Evolutionary conservation across 805 yeast genomes (phyloP).

Genomic region (Pichia scutulata): DNA sequence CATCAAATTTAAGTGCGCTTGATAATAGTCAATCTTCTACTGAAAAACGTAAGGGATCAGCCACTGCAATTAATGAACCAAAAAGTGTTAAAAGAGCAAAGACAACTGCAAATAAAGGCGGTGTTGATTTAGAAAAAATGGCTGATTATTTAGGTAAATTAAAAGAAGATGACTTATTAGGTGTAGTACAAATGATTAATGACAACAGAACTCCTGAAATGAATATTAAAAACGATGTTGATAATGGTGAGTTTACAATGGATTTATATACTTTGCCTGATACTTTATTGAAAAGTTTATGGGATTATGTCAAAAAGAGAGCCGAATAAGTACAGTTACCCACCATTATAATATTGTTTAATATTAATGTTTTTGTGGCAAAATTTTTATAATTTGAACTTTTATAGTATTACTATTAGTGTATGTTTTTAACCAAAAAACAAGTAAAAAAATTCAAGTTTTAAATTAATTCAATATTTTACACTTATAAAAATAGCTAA

Average conservation of each 20-base stretch:
- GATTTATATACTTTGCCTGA: constrained; percentile 93
- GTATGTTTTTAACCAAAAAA: background rate
- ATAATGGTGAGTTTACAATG: constrained; percentile 95
- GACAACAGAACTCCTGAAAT: constrained; percentile 92
- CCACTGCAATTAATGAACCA: constrained; percentile 21
- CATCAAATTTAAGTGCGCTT: background rate
- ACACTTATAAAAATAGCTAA: too few species aligned
- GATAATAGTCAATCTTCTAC: constrained; percentile 1
- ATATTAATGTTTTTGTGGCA: background rate
- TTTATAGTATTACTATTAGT: background rate
- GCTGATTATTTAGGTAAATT: constrained; percentile 86
- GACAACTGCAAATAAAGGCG: constrained; percentile 57
- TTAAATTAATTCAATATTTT: background rate
- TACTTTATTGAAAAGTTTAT: constrained; percentile 77
- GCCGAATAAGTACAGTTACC: constrained; percentile 14
- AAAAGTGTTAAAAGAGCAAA: constrained; percentile 46
- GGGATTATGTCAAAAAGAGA: constrained; percentile 88
- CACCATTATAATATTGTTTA: too few species aligned
- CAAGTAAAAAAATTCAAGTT: background rate
- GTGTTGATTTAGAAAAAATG: constrained; percentile 79
- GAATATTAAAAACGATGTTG: constrained; percentile 92
- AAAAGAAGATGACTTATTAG: constrained; percentile 85
- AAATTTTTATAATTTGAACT: background rate
- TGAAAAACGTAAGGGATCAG: constrained; percentile 19
- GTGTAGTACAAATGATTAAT: constrained; percentile 95